Evolutionary conservation across 306 rosid genomes (phyloP).

Genomic region (Rubus parviflorus): DNA sequence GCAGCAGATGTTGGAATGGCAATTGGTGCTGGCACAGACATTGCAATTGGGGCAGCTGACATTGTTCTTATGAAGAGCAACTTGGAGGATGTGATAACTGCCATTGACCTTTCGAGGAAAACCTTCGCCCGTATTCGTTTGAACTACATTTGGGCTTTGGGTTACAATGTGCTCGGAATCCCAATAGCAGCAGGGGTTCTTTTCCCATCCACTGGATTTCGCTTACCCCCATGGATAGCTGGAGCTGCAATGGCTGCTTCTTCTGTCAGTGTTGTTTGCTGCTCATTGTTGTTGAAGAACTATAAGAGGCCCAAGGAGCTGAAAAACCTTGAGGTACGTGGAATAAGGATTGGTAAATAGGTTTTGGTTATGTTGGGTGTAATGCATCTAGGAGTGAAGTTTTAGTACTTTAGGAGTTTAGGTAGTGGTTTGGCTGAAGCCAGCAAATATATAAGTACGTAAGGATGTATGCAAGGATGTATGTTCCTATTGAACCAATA

Average conservation of each 20-base stretch:
- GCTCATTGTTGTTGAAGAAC: conserved; percentile 53
- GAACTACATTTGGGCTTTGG: conserved; percentile 66
- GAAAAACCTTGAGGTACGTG: conserved; percentile 40
- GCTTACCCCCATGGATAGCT: conserved; percentile 75
- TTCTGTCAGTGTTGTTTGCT: conserved; percentile 66
- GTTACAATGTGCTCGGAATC: conserved; percentile 56
- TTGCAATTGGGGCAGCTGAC: conserved; percentile 79
- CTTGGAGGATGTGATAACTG: conserved; percentile 65
- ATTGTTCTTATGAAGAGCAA: conserved; percentile 72
- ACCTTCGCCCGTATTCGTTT: conserved; percentile 54
- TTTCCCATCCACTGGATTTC: conserved; percentile 48
- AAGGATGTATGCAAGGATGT: too few species aligned
- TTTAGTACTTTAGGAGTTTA: too few species aligned
- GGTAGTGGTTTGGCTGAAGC: too few species aligned
- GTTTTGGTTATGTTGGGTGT: too few species aligned
- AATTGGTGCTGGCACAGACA: conserved; percentile 78
- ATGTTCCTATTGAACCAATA: too few species aligned
- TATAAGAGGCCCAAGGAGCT: conserved; percentile 54
- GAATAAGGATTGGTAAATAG: conserved; percentile 39
- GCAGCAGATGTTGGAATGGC: conserved; percentile 77
- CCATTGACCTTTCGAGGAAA: conserved; percentile 67
- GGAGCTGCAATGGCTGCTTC: conserved; percentile 86
- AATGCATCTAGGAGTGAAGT: too few species aligned
- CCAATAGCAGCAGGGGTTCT: conserved; percentile 70
- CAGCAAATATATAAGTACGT: too few species aligned